Conservation (phyloP, 352 stramenopile species). For the Blastocystis hominis region DNA sequence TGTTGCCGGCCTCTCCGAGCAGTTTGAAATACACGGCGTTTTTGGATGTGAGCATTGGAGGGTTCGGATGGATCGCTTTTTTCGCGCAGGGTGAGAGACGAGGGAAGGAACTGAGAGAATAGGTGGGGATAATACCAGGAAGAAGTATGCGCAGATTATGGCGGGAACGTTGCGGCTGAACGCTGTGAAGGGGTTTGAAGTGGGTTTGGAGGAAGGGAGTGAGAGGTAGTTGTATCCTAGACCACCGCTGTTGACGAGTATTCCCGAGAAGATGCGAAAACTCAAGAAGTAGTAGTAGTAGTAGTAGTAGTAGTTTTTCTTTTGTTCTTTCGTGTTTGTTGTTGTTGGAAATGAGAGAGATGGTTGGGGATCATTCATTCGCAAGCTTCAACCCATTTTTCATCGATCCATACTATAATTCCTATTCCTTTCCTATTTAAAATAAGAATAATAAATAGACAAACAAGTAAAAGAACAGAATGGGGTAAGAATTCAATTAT, state of each 20-base stretch:
- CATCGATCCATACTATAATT: not conserved
- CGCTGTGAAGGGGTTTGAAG: conserved; percentile 4
- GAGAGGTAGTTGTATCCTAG: not conserved
- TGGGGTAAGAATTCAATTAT: too few relatives aligned
- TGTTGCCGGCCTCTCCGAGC: not conserved
- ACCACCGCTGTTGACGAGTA: not conserved
- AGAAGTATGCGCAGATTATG: not conserved
- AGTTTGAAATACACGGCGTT: conserved; percentile 19
- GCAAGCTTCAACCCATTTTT: not conserved
- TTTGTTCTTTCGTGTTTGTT: not conserved
- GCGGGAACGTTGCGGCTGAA: not conserved
- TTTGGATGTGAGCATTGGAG: conserved; percentile 9
- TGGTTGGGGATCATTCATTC: not conserved
- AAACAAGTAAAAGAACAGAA: too few relatives aligned
- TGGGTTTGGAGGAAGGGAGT: not conserved
- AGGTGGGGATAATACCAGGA: conserved; percentile 5
- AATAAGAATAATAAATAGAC: too few relatives aligned
- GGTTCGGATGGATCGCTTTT: not conserved
- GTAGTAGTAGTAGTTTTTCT: not conserved
- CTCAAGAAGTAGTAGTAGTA: not conserved
- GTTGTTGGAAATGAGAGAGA: not conserved
- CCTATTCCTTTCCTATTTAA: too few relatives aligned
- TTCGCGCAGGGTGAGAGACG: not conserved
- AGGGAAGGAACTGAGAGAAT: not conserved
- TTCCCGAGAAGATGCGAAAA: not conserved